Conservation (phyloP, 768 basidiomycete species). For the Ephemerocybe angulata region DNA sequence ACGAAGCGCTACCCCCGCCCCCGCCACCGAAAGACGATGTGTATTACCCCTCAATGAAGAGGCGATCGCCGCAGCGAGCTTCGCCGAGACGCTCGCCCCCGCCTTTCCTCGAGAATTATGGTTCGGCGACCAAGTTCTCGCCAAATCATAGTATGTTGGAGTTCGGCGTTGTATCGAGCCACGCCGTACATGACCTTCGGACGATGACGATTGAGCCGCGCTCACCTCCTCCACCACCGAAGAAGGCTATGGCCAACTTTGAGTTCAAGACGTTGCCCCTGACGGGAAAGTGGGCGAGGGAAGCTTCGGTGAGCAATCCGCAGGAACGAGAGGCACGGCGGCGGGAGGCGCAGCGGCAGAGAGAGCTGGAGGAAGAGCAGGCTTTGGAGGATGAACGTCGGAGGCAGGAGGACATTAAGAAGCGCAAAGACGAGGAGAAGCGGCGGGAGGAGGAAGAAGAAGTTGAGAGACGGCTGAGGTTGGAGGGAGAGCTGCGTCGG, state of each 20-base stretch:
- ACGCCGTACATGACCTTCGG: constrained; percentile 11
- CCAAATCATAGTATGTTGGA: no score
- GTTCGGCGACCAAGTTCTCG: no score
- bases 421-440: constrained; percentile 40
- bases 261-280: constrained; percentile 25
- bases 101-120: no score
- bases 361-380: constrained; percentile 44
- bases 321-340: constrained; percentile 30
- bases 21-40: constrained; percentile 40
- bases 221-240: background rate
- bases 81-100: no score
- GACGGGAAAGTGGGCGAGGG: constrained; percentile 35
- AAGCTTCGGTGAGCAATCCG: constrained; percentile 25
- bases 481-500: constrained; percentile 36
- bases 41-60: background rate
- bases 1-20: constrained; percentile 32
- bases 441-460: constrained; percentile 40
- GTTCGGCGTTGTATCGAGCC: no score
- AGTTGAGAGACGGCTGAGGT: constrained; percentile 40
- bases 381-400: constrained; percentile 41
- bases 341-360: constrained; percentile 27
- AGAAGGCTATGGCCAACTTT: background rate
- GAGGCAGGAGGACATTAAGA: constrained; percentile 35
- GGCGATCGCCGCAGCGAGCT: no score
- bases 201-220: background rate